Conservation (phyloP, 176 grass and related monocot species). For the Triticum aestivum region IWGSC_CS_RefSeq_v2.1 NC_057804.1:1968495-1968994, state of each 20-base stretch:
- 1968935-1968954: constrained; percentile 63
- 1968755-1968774: constrained; percentile 55
- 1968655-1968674: neutral
- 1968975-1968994: constrained; percentile 65
- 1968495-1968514: neutral
- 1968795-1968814: constrained; percentile 89
- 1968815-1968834: constrained; percentile 86
- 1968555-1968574: neutral
- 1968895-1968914: neutral
- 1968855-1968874: constrained; percentile 38
- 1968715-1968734: neutral
- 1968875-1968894: neutral
- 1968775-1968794: constrained; percentile 88
- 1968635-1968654: neutral
- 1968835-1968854: constrained; percentile 55
- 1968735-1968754: neutral
- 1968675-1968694: neutral
- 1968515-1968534: neutral
- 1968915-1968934: neutral
- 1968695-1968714: neutral
- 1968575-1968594: neutral
- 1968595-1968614: neutral
- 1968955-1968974: constrained; percentile 80
- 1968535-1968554: neutral
- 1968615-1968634: neutral